These are phyloP conservation scores for Didymella arachidicola DNA, from an alignment of 2,329 filamentous ascomycete genomes.

Conservation along the genomic window DNA sequence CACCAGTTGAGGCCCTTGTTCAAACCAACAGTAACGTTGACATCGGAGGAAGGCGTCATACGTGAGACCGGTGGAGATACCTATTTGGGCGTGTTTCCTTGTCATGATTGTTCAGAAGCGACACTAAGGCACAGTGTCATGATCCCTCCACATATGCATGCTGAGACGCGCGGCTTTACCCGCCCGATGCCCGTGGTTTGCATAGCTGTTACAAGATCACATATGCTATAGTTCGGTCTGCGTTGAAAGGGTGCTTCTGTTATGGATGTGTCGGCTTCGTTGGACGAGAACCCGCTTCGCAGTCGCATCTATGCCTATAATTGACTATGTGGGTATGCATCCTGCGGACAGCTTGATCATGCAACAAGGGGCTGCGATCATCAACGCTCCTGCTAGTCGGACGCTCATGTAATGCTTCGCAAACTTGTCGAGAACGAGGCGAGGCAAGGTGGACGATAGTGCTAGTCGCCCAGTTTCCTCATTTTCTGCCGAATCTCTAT, in stretches of 20 bases:
- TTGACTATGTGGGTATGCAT: neutral
- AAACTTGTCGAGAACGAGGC: neutral
- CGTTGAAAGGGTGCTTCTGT: neutral
- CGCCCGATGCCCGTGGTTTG: neutral
- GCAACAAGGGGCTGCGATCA: neutral
- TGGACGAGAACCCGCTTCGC: neutral
- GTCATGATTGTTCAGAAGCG: neutral
- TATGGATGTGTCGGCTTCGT: neutral
- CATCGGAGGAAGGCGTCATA: neutral
- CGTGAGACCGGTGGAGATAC: neutral
- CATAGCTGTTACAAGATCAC: neutral
- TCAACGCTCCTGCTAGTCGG: neutral
- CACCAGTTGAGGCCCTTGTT: neutral
- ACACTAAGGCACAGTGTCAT: neutral
- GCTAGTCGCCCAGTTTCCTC: neutral
- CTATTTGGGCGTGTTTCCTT: neutral
- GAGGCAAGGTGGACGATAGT: neutral
- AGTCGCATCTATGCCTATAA: neutral
- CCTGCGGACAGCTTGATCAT: neutral
- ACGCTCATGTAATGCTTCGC: neutral
- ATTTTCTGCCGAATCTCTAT: neutral
- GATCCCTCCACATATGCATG: neutral
- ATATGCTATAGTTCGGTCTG: neutral
- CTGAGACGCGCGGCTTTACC: slow-evolving; percentile 1
- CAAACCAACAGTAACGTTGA: neutral